Percentiles rank a stretch among this genome's conserved stretches.
Conservation (phyloP, 176 grass and related monocot species). For the Microstegium vimineum region DNA sequence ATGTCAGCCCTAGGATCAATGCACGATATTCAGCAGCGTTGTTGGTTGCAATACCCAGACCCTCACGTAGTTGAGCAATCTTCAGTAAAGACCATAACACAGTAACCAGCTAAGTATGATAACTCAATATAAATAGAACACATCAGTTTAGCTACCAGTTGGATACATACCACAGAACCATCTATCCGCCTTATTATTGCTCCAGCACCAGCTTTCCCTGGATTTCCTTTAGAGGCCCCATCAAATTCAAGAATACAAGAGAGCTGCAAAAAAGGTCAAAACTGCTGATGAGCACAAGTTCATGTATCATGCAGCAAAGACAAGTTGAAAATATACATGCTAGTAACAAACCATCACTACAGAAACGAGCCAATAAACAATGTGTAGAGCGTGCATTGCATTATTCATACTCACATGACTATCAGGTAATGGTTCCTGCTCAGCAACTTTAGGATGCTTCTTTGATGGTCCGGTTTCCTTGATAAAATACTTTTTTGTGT, state of each 20-base stretch:
- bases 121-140: slow-evolving; percentile 3
- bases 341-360: not conserved
- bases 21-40: slow-evolving; percentile 89
- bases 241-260: slow-evolving; percentile 92
- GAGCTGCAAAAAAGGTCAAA: slow-evolving; percentile 42
- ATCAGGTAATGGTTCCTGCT: slow-evolving; percentile 30
- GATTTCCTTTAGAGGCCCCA: slow-evolving; percentile 92
- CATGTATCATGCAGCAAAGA: slow-evolving; percentile 10
- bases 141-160: not conserved
- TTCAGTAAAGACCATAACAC: slow-evolving; percentile 22
- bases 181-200: slow-evolving; percentile 60
- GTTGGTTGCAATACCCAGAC: slow-evolving; percentile 64
- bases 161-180: slow-evolving; percentile 68
- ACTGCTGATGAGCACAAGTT: slow-evolving; percentile 1
- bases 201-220: slow-evolving; percentile 76
- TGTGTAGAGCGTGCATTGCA: not conserved
- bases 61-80: slow-evolving; percentile 82
- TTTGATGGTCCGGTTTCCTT: slow-evolving; percentile 40
- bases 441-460: slow-evolving; percentile 34
- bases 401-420: slow-evolving; percentile 46
- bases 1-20: slow-evolving; percentile 83
- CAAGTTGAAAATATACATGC: slow-evolving; percentile 2
- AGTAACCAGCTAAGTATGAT: slow-evolving; percentile 25
- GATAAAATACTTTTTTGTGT: slow-evolving; percentile 15
- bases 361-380: not conserved